Conservation (phyloP, 768 basidiomycete species). For the Hygrophorus pudorinus region DNA sequence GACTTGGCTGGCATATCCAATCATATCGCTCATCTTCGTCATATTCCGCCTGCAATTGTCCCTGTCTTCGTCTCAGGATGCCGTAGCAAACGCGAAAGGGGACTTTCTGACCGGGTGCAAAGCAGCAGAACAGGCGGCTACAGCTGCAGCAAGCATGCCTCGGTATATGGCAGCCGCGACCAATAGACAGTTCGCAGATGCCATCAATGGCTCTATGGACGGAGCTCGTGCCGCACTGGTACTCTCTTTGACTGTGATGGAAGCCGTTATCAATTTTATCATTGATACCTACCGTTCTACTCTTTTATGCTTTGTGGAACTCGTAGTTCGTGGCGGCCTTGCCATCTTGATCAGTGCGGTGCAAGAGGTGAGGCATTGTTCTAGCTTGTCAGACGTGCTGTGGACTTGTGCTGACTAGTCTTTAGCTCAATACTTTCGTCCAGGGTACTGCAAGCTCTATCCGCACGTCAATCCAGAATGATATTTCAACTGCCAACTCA, state of each 20-base stretch:
- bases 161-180: constrained; percentile 80
- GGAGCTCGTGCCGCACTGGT: constrained; percentile 67
- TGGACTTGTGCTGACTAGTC: background rate
- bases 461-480: constrained; percentile 63
- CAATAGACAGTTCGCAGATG: constrained; percentile 68
- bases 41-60: constrained; percentile 76
- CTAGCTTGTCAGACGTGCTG: background rate
- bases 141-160: constrained; percentile 76
- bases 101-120: constrained; percentile 76
- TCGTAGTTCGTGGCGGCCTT: constrained; percentile 76
- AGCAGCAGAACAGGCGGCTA: constrained; percentile 78
- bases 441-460: constrained; percentile 46
- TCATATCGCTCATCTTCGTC: constrained; percentile 81
- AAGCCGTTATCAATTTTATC: constrained; percentile 84
- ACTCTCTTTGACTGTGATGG: constrained; percentile 72
- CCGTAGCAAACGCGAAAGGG: constrained; percentile 59
- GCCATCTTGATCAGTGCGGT: constrained; percentile 75
- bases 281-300: constrained; percentile 89
- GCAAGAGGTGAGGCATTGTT: constrained; percentile 65
- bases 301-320: constrained; percentile 87
- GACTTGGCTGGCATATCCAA: constrained; percentile 85
- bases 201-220: constrained; percentile 70
- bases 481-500: constrained; percentile 58
- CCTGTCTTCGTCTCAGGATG: constrained; percentile 54
- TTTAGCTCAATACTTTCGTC: constrained; percentile 64